Base-by-base conservation (phyloP, 1,284 basidiomycete species). In the Ceratobasidium sp. region DNA sequence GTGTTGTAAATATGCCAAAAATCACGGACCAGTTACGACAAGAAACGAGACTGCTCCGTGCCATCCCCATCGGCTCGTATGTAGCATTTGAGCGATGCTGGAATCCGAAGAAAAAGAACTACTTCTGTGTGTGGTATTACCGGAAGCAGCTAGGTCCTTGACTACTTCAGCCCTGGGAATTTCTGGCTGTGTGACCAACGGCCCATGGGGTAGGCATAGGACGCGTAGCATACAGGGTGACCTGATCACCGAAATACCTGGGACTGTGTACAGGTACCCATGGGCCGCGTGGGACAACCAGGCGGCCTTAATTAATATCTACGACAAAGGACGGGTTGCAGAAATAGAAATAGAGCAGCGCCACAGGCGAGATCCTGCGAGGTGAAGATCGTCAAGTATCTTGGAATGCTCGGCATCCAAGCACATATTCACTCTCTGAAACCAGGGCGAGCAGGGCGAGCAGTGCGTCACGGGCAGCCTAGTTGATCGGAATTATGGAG, bases 11-110 rank as follows among this genome's bases (percentile, higher is more conserved):
- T 43, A 34, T 9, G 19, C 39, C 19, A 13, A 48, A 37, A 61
- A 51, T 62, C 58, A 61, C 58, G 27, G 43, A 27, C 8, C 29
- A 27, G 22, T 53, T 53, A 39, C 48, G 54, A 37, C n/a, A 61
- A 31, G 29, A 59, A 27, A 61, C 46, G 37, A 39, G 22, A 58
- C 22, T 43, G 59, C 46, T 59, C 59, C 43, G 49, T 43, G 43
- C 31, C 19, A 37, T 27, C 4, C 24, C 58, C 41, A 6, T 53
- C 29, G 39, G 54, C 39, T 58, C 54, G 54, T 49, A 34, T 56
- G 39, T 46, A 48, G 34, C 14, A 56, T 71, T 71, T 71, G 68
- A 27, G 43, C 39, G 68, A 71, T 46, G 53, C 31, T 46, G 68
- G 68, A 1, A 58, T 29, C 46, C 41, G 61, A 34, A 27, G 37